Evolutionary conservation across 805 yeast species (phyloP), one percentile per base, ranked within the genome.

Genomic region (Sugiyamaella floridensis): DNA sequence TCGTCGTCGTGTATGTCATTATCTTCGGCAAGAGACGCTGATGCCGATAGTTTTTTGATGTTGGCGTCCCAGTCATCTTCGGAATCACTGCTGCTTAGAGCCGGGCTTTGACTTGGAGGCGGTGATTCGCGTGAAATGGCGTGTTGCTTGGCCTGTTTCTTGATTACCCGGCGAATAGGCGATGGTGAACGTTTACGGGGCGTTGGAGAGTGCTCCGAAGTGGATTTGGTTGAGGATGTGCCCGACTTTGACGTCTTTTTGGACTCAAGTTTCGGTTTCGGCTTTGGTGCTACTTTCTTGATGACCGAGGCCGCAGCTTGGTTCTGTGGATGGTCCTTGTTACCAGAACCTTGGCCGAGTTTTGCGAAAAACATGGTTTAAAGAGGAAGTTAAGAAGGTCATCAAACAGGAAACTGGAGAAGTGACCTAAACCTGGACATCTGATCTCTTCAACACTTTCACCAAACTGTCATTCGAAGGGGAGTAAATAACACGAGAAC

Each of bases 11-110:
- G 26, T 7, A n/a, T 19, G n/a, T 43, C 37, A 6, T 40, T 45
- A n/a, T 45, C 53, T 15, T 45, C 53, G 11, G 43, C 49, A 6
- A 45, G 29, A 2, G 49, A 45, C 12, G 29, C 44, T 14, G 49
- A 44, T 5, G 49, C 42, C 4, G 55, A 49, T 14, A 52, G 49
- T 26, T 53, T 45, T 10, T 45, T 51, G 41, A 52, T 48, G 34
- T 52, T 52, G 34, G 34, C 19, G 2, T 52, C 55, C 55, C 55
- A 52, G 45, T 52, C 51, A 12, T 52, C 55, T 2, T 52, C 40
- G 8, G 47, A 12, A 47, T 22, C 19, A 29, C 48, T 18, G 42
- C 29, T 15, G 6, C 45, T 42, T 5, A 8, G 14, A 14, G 41
- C 18, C 29, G 47, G 15, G 43, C 19, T 26, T 16, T 34, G 11